A percentile compares a stretch with the other conserved stretches of the same genome.
Conservation (phyloP, 352 stramenopile genomes). For the Globisporangium canariense region DNA sequence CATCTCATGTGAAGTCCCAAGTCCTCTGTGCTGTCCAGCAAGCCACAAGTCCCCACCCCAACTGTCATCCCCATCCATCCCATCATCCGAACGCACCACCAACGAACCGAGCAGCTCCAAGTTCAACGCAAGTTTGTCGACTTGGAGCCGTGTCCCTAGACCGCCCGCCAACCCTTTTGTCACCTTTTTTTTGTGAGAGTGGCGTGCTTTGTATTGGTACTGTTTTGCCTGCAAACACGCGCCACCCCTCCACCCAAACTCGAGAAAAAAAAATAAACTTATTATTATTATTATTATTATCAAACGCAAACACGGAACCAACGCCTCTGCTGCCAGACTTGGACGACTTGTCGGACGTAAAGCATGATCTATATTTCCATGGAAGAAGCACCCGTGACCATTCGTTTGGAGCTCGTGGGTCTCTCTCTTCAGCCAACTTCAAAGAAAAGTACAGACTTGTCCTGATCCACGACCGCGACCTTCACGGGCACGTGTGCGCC, state of each 20-base stretch:
- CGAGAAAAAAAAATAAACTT: conserved; percentile 19
- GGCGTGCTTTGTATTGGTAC: conserved; percentile 11
- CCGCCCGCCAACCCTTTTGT: conserved; percentile 10
- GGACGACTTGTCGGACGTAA: not conserved
- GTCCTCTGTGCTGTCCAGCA: conserved; percentile 6
- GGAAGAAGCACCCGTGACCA: conserved; percentile 6
- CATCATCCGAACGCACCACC: not conserved
- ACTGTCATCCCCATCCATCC: not conserved
- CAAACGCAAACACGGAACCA: not conserved
- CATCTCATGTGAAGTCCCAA: conserved; percentile 8
- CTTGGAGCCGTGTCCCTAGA: conserved; percentile 7
- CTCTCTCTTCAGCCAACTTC: conserved; percentile 27
- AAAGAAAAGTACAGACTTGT: conserved; percentile 62
- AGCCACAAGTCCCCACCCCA: not conserved
- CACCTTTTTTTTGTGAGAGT: conserved; percentile 12
- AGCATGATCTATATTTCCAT: not conserved
- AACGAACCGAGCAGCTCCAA: conserved; percentile 3
- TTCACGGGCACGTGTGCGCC: conserved; percentile 39
- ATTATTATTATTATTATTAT: conserved; percentile 38
- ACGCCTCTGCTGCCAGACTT: not conserved
- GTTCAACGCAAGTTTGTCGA: not conserved
- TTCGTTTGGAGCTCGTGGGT: conserved; percentile 10
- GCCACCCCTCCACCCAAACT: conserved; percentile 8
- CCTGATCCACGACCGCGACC: conserved; percentile 51
- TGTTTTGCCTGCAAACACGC: conserved; percentile 15